Base-by-base conservation (phyloP, 1,284 basidiomycete genomes). In the Kwoniella shivajii region DNA sequence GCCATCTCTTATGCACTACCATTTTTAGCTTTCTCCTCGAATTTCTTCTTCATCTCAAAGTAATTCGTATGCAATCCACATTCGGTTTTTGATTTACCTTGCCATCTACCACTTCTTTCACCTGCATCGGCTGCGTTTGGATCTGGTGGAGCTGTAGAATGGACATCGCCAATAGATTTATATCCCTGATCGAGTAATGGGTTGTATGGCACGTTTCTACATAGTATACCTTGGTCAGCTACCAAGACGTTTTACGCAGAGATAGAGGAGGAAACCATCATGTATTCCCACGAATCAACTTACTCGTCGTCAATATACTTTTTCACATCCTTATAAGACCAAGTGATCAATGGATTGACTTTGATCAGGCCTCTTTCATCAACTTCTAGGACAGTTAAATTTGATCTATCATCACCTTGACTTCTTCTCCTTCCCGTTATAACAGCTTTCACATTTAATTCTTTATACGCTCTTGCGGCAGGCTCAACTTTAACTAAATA, bases 401-500 rank as follows among this genome's bases (percentile, higher is more conserved):
- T 82, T 0, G 88, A 87, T 11, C 95, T 86, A 69, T 92, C 90
- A 6, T 84, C 90, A 10, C 95, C 95, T 77, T 99, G 95, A 10
- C 91, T 92, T 31, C 90, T 86, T 24, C 95, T 85, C 31, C 96
- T 85, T 27, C 95, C 95, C 5, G 95, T 99, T 68, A 99, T 95
- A 56, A 98, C 90, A 6, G 92, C 86, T 64, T 87, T 84, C 22
- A 97, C 92, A 33, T 84, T 82, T 36, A 96, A 82, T 43, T 86
- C 84, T 57, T 85, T 81, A 76, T 99, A 98, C 14, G 93, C 92
- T 33, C 94, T 83, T 31, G 88, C 86, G 3, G 90, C 92, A 20
- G 95, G 94, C 76, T 99, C 96, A 34, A 96, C 92, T 84, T 99
- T 99, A 71, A 97, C 92, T 2, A 87, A 81, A 74, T 88, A 97